A percentile compares a stretch with the other conserved stretches of the same genome.
These are phyloP conservation scores for Madurella mycetomatis DNA, from an alignment of 2,329 filamentous ascomycete genomes.

Conservation along the genomic window DNA sequence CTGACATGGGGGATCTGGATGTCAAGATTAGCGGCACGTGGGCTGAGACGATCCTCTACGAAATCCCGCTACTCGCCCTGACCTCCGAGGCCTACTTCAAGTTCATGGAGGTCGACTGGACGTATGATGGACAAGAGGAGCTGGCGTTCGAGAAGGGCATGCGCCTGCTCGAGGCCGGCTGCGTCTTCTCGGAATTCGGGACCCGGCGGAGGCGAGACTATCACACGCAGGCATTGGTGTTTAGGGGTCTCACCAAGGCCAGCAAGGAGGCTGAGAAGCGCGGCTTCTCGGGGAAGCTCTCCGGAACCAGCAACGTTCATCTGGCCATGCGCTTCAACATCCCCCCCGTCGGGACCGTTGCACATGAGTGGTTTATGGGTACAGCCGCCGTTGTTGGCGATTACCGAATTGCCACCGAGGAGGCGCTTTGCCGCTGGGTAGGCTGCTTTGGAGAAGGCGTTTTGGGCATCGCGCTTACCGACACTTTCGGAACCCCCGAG, in stretches of 20 bases:
- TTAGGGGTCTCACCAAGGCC: constrained; percentile 78
- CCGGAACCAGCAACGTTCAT: constrained; percentile 94
- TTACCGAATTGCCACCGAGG: constrained; percentile 79
- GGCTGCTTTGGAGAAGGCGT: constrained; percentile 83
- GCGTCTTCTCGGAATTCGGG: constrained; percentile 90
- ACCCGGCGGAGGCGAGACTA: constrained; percentile 87
- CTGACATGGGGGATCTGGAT: constrained; percentile 68
- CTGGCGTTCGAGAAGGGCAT: constrained; percentile 78
- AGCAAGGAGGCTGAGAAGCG: constrained; percentile 63
- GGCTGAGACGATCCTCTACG: constrained; percentile 95
- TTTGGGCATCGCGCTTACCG: constrained; percentile 83
- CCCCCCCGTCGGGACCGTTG: constrained; percentile 77
- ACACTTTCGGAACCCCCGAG: constrained; percentile 89
- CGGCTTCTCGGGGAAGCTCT: constrained; percentile 67
- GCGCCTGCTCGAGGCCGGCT: constrained; percentile 73
- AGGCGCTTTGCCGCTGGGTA: constrained; percentile 83
- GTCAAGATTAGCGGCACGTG: constrained; percentile 77
- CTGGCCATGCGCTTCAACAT: constrained; percentile 91
- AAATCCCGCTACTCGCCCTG: constrained; percentile 88
- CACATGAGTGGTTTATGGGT: constrained; percentile 99
- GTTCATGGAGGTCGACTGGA: constrained; percentile 93
- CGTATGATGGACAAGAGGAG: constrained; percentile 79
- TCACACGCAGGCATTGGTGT: constrained; percentile 87
- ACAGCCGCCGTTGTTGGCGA: constrained; percentile 86
- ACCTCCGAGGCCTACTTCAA: constrained; percentile 97